A percentile compares a stretch with the other conserved stretches of the same genome.
phyloP scores from a whole-genome alignment of 2,329 filamentous ascomycete species.

The Microdochium paspali region DNA sequence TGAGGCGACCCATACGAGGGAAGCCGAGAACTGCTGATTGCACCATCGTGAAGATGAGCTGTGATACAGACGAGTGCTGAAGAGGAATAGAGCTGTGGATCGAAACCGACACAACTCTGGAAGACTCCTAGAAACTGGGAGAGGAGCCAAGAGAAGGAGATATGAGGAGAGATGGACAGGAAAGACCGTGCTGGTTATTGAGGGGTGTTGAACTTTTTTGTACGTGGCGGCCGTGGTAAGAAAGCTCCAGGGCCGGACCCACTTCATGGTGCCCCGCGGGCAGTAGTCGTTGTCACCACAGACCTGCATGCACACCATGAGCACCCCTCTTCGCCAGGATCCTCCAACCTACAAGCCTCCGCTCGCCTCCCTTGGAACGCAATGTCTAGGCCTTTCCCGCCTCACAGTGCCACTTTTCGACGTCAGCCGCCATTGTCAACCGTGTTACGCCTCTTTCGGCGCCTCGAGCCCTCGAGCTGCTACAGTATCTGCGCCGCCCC shows the following conservation, averaged over 20 bases:
- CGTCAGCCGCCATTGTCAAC: background rate
- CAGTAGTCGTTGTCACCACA: constrained; percentile 5
- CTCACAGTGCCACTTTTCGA: background rate
- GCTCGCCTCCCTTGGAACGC: background rate
- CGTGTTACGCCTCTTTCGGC: background rate
- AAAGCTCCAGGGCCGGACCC: background rate
- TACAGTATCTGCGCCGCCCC: no score
- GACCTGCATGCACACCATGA: constrained; percentile 8
- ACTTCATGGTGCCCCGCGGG: background rate
- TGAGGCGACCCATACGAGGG: constrained; percentile 95
- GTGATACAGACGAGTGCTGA: constrained; percentile 12
- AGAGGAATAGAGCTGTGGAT: constrained; percentile 5
- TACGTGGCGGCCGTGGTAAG: background rate
- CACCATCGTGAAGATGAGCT: constrained; percentile 43
- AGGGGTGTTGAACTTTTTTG: background rate
- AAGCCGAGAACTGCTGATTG: constrained; percentile 84
- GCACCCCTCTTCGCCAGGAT: background rate
- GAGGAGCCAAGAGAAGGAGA: constrained; percentile 3
- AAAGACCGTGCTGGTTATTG: background rate
- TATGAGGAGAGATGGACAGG: constrained; percentile 4
- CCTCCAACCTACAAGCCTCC: no score
- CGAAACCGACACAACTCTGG: no score
- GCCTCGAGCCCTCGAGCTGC: no score
- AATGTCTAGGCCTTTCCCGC: background rate
- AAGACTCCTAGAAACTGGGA: background rate